phyloP scores from a whole-genome alignment of 306 rosid genomes.

The Sophora flavescens region DNA sequence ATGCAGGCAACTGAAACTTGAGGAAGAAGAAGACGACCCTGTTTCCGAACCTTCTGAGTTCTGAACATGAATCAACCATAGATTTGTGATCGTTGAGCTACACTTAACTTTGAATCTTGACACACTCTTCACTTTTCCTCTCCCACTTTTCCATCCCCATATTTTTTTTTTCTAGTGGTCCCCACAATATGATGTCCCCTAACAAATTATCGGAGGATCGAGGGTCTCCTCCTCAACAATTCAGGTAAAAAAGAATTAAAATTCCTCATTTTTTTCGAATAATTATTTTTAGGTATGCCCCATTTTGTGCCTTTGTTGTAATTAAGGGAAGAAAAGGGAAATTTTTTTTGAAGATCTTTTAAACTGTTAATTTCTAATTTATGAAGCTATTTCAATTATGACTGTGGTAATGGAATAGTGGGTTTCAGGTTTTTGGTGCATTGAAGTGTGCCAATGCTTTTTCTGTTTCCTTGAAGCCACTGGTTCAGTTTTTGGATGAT shows the following conservation, averaged over 20 bases:
- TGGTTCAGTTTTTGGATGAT: conserved; percentile 28
- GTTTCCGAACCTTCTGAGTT: background rate
- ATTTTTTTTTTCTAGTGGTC: conserved; percentile 16
- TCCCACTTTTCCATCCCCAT: background rate
- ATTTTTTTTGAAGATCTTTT: conserved; percentile 15
- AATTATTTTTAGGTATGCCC: conserved; percentile 35
- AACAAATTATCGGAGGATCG: conserved; percentile 77
- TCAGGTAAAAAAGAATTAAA: conserved; percentile 58
- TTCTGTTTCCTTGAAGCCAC: conserved; percentile 26
- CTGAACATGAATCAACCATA: conserved; percentile 38
- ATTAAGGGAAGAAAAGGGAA: background rate
- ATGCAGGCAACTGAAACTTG: conserved; percentile 9
- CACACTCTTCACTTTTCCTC: conserved; percentile 37
- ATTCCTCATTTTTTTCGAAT: background rate
- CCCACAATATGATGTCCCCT: conserved; percentile 84
- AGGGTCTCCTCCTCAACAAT: conserved; percentile 65
- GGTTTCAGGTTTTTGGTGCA: conserved; percentile 17
- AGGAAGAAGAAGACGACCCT: background rate
- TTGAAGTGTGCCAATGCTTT: conserved; percentile 18
- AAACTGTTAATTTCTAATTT: conserved; percentile 22
- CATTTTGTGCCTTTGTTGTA: conserved; percentile 12
- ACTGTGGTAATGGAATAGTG: conserved; percentile 5
- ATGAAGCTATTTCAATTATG: conserved; percentile 20
- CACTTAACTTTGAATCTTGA: conserved; percentile 7
- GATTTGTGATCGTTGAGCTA: conserved; percentile 43